phyloP scores from a whole-genome alignment of 2,329 filamentous ascomycete genomes.

The Trichoderma koningii region DNA sequence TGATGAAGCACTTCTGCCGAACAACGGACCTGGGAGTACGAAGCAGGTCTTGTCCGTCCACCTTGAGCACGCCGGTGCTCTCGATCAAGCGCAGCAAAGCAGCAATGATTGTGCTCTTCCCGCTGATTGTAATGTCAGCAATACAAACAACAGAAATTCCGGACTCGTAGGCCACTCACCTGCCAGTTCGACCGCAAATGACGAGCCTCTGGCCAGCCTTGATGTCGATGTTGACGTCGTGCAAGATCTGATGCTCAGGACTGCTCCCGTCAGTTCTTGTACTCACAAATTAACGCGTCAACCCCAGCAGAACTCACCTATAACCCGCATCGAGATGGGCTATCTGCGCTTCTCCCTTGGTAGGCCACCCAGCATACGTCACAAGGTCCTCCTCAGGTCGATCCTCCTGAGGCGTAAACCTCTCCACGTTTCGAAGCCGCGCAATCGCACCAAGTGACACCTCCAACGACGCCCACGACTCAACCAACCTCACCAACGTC shows the following conservation, averaged over 20 bases:
- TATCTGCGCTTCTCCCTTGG: conserved; percentile 28
- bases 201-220: conserved; percentile 31
- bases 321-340: conserved; percentile 30
- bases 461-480: conserved; percentile 32
- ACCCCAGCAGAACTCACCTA: conserved; percentile 9
- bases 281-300: not conserved
- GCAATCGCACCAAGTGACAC: conserved; percentile 34
- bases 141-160: no score
- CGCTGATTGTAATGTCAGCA: conserved; percentile 30
- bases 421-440: conserved; percentile 30
- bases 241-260: conserved; percentile 28
- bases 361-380: conserved; percentile 30
- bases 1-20: conserved; percentile 37
- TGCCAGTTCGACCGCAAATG: conserved; percentile 35
- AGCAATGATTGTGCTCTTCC: conserved; percentile 34
- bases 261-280: not conserved
- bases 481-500: conserved; percentile 32
- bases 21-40: conserved; percentile 32
- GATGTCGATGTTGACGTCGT: conserved; percentile 29
- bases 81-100: conserved; percentile 30
- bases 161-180: conserved; percentile 25
- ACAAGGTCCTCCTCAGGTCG: conserved; percentile 16
- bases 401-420: conserved; percentile 28
- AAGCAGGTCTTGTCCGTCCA: conserved; percentile 38
- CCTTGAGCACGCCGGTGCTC: conserved; percentile 33